A percentile compares a stretch with the other conserved stretches of the same genome.
Conservation (phyloP, 208 protist species). For the Acanthamoeba polyphaga region DNA sequence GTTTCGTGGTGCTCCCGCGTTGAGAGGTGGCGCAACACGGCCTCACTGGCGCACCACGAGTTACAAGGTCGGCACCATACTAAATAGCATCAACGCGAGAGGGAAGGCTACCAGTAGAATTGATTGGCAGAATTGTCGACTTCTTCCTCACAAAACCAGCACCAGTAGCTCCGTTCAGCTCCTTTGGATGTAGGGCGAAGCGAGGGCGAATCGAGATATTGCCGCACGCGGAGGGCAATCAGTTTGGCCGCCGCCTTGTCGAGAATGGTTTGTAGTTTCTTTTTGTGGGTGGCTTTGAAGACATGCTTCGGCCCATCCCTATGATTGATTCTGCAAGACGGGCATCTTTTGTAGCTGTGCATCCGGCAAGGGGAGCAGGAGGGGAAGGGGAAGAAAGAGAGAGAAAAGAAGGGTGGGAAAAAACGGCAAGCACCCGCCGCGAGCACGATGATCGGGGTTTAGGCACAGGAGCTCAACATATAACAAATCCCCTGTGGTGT, state of each 20-base stretch:
- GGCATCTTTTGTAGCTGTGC: background rate
- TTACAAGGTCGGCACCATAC: no score
- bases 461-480: no score
- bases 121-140: slow-evolving; percentile 1
- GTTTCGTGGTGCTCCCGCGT: background rate
- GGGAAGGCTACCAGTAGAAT: background rate
- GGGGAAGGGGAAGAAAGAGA: no score
- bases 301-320: background rate
- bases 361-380: no score
- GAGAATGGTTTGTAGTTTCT: background rate
- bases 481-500: no score
- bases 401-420: no score
- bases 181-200: background rate
- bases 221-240: background rate
- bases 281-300: background rate
- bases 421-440: no score
- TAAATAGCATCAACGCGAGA: no score
- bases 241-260: background rate
- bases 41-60: background rate
- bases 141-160: slow-evolving; percentile 12
- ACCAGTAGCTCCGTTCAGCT: background rate
- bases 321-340: background rate
- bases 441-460: no score
- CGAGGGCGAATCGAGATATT: background rate
- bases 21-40: background rate